phyloP scores from a whole-genome alignment of 257 asterid species.

The Solanum infundibuliforme region DNA sequence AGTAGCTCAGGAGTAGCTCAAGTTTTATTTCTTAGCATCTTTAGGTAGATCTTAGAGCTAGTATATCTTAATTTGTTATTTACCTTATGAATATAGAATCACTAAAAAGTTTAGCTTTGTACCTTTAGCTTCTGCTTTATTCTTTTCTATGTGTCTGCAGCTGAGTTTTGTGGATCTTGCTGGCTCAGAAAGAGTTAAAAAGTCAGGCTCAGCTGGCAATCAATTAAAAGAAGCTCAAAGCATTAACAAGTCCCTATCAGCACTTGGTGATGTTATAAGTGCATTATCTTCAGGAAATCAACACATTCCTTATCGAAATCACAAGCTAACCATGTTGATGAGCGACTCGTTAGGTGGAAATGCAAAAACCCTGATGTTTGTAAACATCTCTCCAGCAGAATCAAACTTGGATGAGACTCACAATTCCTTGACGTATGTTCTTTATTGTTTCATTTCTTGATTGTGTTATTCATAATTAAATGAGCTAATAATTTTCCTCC shows the following conservation, averaged over 20 bases:
- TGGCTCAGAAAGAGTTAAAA: constrained; percentile 92
- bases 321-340: constrained; percentile 95
- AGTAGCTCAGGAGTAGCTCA: no score
- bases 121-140: neutral
- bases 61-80: neutral
- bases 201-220: constrained; percentile 84
- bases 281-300: constrained; percentile 77
- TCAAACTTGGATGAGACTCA: constrained; percentile 88
- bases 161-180: constrained; percentile 98
- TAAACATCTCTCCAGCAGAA: constrained; percentile 86
- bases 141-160: constrained; percentile 26
- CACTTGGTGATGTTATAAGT: constrained; percentile 92
- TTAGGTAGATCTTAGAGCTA: neutral
- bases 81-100: neutral
- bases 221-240: constrained; percentile 96
- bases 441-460: neutral
- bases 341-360: constrained; percentile 97
- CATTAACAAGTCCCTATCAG: constrained; percentile 92
- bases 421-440: constrained; percentile 76
- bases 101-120: neutral
- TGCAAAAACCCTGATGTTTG: constrained; percentile 95
- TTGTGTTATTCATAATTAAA: neutral
- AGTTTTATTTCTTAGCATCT: neutral
- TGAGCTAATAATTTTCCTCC: neutral
- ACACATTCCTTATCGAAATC: constrained; percentile 96